Conservation (phyloP, 345 rosid species). For the Salix viminalis region DNA sequence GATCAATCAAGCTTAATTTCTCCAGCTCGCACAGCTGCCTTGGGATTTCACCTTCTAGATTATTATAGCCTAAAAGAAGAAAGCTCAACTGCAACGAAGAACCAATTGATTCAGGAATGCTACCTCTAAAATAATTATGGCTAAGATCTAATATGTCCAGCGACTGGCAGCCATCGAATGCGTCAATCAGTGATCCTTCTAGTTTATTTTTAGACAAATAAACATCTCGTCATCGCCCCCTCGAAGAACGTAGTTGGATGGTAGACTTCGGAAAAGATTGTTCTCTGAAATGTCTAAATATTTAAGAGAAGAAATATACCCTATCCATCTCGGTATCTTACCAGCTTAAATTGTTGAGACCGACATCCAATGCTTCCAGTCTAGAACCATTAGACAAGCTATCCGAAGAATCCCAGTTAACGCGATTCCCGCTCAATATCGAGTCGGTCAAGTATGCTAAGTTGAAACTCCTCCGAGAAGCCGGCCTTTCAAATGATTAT, state of each 20-base stretch:
- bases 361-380: not conserved
- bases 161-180: not conserved
- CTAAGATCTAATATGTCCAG: no score
- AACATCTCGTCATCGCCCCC: not conserved
- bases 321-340: not conserved
- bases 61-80: not conserved
- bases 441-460: not conserved
- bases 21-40: not conserved
- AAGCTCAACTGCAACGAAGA: no score
- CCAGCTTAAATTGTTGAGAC: not conserved
- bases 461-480: not conserved
- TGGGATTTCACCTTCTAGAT: not conserved
- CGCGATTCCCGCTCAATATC: no score
- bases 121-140: no score
- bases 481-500: not conserved
- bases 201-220: constrained; percentile 5
- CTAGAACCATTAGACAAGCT: not conserved
- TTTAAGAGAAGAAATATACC: not conserved
- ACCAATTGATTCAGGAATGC: no score
- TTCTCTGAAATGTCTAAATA: not conserved
- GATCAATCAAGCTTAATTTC: not conserved
- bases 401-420: not conserved
- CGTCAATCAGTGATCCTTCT: not conserved
- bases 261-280: not conserved
- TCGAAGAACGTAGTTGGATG: not conserved